These are phyloP conservation scores for Scutellospora calospora DNA, from an alignment of 371 early-diverging fungal species.

Conservation along the genomic window DNA sequence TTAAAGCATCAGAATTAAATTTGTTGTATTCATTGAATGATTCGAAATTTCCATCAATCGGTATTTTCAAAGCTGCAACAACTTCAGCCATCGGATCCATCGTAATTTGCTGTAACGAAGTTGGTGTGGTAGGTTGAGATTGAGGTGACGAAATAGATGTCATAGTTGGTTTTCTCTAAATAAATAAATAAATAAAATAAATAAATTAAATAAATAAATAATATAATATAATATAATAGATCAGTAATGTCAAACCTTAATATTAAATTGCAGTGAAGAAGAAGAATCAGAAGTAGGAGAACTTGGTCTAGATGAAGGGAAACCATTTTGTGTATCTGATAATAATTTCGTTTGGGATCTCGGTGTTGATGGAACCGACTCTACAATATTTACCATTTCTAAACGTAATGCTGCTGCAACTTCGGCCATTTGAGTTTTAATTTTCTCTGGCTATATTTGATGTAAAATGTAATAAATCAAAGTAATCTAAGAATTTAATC, in stretches of 20 bases:
- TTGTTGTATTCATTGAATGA: too few relatives aligned
- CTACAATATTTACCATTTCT: not conserved
- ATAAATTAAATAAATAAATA: not conserved
- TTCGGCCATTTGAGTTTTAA: constrained; percentile 41
- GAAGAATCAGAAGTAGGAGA: not conserved
- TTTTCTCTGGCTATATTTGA: constrained; percentile 40
- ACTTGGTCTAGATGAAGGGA: not conserved
- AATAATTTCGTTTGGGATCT: not conserved
- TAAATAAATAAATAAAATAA: not conserved
- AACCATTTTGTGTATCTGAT: too few relatives aligned
- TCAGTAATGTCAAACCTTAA: constrained; percentile 35
- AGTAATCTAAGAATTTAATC: too few relatives aligned
- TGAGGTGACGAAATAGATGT: constrained; percentile 6
- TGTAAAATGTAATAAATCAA: not conserved
- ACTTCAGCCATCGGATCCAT: constrained; percentile 40
- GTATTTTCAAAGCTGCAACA: constrained; percentile 40
- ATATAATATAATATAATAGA: not conserved
- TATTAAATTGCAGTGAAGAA: not conserved
- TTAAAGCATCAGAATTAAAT: too few relatives aligned
- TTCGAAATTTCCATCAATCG: constrained; percentile 37
- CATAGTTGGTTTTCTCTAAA: constrained; percentile 36
- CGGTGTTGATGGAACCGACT: not conserved
- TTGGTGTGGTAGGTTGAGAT: not conserved
- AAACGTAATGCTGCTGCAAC: constrained; percentile 38
- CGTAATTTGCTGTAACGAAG: not conserved